A percentile compares a stretch with the other conserved stretches of the same genome.
Conservation (phyloP, 2,329 filamentous ascomycete species). For the Ophiocordyceps camponoti-floridani region DNA sequence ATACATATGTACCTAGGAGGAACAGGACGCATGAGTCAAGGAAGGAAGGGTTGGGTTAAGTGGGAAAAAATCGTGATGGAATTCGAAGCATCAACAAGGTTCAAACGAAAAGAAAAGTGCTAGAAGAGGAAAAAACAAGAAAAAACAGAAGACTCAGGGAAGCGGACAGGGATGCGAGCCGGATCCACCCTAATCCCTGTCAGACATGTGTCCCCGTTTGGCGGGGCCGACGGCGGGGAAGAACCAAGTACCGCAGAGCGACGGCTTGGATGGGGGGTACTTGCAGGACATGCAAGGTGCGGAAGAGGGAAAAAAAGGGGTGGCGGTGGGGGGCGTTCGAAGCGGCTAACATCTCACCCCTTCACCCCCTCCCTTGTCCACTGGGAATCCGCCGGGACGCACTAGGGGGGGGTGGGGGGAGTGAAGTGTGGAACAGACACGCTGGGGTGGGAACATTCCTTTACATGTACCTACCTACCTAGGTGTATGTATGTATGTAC, state of each 20-base stretch:
- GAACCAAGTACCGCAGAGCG: background rate
- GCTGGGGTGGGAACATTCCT: too few relatives aligned
- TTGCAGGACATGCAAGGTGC: background rate
- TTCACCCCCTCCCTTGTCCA: too few relatives aligned
- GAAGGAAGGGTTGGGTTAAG: background rate
- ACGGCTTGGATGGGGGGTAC: too few relatives aligned
- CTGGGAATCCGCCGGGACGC: too few relatives aligned
- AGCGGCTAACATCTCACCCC: too few relatives aligned
- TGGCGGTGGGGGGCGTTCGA: too few relatives aligned
- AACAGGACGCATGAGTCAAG: background rate
- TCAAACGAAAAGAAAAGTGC: background rate
- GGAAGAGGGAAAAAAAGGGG: background rate
- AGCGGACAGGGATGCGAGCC: background rate
- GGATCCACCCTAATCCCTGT: conserved; percentile 1
- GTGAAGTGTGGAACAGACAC: too few relatives aligned
- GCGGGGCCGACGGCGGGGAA: conserved; percentile 1
- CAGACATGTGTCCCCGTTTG: conserved; percentile 3
- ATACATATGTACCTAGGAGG: background rate
- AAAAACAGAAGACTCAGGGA: background rate
- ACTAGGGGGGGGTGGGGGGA: too few relatives aligned
- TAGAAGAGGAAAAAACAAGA: background rate
- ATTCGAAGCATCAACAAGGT: background rate
- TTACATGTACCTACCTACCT: too few relatives aligned
- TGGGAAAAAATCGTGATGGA: background rate
- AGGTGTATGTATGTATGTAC: background rate